Evolutionary conservation across 192 early-diverging fungal genomes (phyloP).

Genomic region (Thamnidium elegans): DNA sequence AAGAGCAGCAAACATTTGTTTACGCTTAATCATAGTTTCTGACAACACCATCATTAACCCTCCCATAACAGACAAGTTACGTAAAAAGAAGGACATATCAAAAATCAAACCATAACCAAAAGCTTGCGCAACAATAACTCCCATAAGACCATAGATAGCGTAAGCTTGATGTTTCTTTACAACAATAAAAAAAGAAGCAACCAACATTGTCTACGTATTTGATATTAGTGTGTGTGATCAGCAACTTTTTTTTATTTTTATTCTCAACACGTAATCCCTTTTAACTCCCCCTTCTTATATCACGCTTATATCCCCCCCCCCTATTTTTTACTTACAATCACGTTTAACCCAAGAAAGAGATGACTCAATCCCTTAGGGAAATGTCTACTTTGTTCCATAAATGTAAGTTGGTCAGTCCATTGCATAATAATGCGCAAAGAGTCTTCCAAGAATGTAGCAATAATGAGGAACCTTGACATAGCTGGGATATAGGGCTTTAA

Average conservation of each 20-base stretch:
- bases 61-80: slow-evolving; percentile 90
- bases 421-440: slow-evolving; percentile 84
- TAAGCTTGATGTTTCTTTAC: slow-evolving; percentile 75
- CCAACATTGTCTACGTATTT: slow-evolving; percentile 63
- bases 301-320: not conserved
- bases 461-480: slow-evolving; percentile 90
- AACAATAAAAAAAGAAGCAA: slow-evolving; percentile 81
- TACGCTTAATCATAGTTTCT: slow-evolving; percentile 64
- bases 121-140: slow-evolving; percentile 82
- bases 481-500: slow-evolving; percentile 90
- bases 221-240: not conserved
- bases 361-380: slow-evolving; percentile 82
- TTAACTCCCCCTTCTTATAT: too few species aligned
- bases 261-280: too few species aligned
- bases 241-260: too few species aligned
- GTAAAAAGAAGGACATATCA: slow-evolving; percentile 85
- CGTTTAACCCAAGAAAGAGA: slow-evolving; percentile 82
- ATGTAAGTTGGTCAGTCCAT: slow-evolving; percentile 87
- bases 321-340: slow-evolving; percentile 51
- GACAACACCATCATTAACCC: slow-evolving; percentile 94
- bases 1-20: slow-evolving; percentile 84
- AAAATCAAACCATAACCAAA: slow-evolving; percentile 94
- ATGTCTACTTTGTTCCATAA: slow-evolving; percentile 74
- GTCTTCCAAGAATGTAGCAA: slow-evolving; percentile 96
- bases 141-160: slow-evolving; percentile 80